These are phyloP conservation scores for Phaeosphaeria sp. DNA, from an alignment of 2,329 filamentous ascomycete genomes.

Conservation along the genomic window DNA sequence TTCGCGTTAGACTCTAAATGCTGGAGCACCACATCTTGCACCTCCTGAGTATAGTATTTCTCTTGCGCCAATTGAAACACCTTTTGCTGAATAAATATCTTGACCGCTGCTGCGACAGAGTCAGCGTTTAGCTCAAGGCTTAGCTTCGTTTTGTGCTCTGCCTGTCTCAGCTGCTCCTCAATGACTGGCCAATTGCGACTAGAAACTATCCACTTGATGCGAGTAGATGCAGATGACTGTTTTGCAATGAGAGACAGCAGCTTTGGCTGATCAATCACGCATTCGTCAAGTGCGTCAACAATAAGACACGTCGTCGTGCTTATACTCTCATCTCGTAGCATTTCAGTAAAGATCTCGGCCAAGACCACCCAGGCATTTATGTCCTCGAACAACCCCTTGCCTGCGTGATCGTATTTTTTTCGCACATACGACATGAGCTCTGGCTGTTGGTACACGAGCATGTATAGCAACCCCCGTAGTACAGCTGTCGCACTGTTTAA, in stretches of 20 bases:
- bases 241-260: constrained; percentile 8
- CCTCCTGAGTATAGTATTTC: constrained; percentile 41
- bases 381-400: constrained; percentile 29
- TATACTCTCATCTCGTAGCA: constrained; percentile 46
- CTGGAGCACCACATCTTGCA: constrained; percentile 32
- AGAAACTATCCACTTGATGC: constrained; percentile 21
- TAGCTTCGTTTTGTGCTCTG: constrained; percentile 30
- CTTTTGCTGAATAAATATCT: constrained; percentile 47
- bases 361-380: constrained; percentile 29
- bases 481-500: constrained; percentile 23
- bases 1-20: constrained; percentile 23
- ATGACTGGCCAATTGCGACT: constrained; percentile 37
- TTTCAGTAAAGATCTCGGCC: constrained; percentile 44
- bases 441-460: constrained; percentile 45
- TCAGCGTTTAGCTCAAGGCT: constrained; percentile 45
- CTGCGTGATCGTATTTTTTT: constrained; percentile 32
- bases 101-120: constrained; percentile 44
- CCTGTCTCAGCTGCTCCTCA: constrained; percentile 35
- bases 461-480: constrained; percentile 52
- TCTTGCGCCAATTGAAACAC: constrained; percentile 26
- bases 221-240: constrained; percentile 3
- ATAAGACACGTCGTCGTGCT: constrained; percentile 8
- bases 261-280: constrained; percentile 5
- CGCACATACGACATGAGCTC: constrained; percentile 25
- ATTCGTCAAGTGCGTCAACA: constrained; percentile 17